A percentile compares a stretch with the other conserved stretches of the same genome.
phyloP scores from a whole-genome alignment of 2,329 filamentous ascomycete species.

The Beauveria rudraprayagi region DNA sequence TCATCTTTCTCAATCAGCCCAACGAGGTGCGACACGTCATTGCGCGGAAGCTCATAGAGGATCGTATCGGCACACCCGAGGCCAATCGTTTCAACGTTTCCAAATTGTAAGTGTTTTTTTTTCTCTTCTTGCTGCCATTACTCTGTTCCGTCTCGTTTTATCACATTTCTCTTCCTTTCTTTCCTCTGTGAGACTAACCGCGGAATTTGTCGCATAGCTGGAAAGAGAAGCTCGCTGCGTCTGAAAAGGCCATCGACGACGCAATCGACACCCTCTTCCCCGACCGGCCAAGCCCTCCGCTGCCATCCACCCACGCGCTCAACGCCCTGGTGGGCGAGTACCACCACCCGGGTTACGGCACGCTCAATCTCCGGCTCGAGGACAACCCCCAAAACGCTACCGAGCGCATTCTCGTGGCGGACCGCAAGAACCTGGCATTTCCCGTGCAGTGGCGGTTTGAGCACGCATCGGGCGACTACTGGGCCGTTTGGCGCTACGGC shows the following conservation, averaged over 20 bases:
- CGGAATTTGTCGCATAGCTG: neutral
- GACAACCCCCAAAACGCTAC: slow-evolving; percentile 10
- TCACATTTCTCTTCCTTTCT: too few species aligned
- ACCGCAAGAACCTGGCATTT: slow-evolving; percentile 19
- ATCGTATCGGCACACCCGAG: slow-evolving; percentile 19
- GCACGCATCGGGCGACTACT: slow-evolving; percentile 22
- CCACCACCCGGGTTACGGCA: slow-evolving; percentile 33
- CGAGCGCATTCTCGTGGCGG: slow-evolving; percentile 18
- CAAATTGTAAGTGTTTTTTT: slow-evolving; percentile 15
- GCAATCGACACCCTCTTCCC: slow-evolving; percentile 31
- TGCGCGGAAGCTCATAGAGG: slow-evolving; percentile 23
- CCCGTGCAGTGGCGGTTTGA: slow-evolving; percentile 16
- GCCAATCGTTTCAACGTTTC: slow-evolving; percentile 16
- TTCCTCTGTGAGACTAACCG: neutral
- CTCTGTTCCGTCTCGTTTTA: too few species aligned
- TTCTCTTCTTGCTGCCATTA: neutral
- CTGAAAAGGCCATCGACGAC: slow-evolving; percentile 19
- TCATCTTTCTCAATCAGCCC: slow-evolving; percentile 33
- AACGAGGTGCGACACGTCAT: slow-evolving; percentile 24
- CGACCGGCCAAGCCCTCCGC: slow-evolving; percentile 23
- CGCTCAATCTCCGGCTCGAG: slow-evolving; percentile 16
- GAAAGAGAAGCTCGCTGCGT: neutral
- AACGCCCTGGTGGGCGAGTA: slow-evolving; percentile 34
- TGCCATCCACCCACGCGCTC: slow-evolving; percentile 27
- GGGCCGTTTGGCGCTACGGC: slow-evolving; percentile 18